Base-by-base conservation (phyloP, 176 grass and related monocot species). In the Eleusine indica region DNA sequence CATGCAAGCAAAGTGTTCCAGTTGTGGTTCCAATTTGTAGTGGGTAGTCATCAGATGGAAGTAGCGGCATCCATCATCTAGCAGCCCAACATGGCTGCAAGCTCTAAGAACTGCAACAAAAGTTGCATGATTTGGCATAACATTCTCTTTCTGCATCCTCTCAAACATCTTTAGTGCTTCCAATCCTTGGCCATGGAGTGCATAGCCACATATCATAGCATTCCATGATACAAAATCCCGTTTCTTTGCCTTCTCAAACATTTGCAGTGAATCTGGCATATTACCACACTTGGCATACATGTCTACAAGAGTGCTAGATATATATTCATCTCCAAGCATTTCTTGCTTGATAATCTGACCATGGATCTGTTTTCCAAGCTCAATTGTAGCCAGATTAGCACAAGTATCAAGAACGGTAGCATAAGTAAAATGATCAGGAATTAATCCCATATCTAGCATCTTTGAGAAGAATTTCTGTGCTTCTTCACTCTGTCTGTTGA, bases 121-220 rank as follows among this genome's bases (percentile, higher is more conserved):
- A 83, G 90, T 97, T 53, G 92, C 82, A 86, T 94, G 90, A 78
- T 93, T 92, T 67, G 95, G 95, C 51, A 80, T 28, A 63, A 94
- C 90, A 89, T 92, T 87, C 66, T 85, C 90, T 60, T 58, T 68
- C 85, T 97, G 88, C 95, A 97, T 97, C 87, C 78, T 92, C 37
- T 91, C 84, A 84, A 94, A 97, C 83, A 97, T 92, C 78, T 66
- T 35, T 48, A 97, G 90, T 65, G 95, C 95, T 66, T 97, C 82
- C 68, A 79, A 58, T 77, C 92, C 90, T 76, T 82, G 90, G 22
- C 95, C 95, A 89, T 97, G 88, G 66, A 88, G 64, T 1, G 92
- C 92, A 64, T 94, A 97, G 52, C 95, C 92, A 84, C 92, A 92
- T 89, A 97, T 91, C 74, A 97, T 92, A 53, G 95, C 92, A 84